These are phyloP conservation scores for Camelina laxa DNA, from an alignment of 345 rosid genomes.

Conservation along the genomic window DNA sequence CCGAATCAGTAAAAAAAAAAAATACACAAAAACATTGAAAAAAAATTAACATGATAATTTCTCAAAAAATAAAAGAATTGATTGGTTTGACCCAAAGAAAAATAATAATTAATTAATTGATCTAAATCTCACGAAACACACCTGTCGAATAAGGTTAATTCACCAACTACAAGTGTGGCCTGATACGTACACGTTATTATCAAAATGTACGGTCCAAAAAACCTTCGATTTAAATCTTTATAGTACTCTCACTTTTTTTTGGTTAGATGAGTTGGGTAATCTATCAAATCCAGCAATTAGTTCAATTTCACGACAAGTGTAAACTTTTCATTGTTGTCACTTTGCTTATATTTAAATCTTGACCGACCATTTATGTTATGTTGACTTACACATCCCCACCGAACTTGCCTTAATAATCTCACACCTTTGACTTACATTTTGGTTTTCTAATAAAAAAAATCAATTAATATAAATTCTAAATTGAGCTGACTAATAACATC, in stretches of 20 bases:
- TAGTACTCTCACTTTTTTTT: background rate
- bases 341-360: slow-evolving; percentile 25
- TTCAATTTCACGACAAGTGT: slow-evolving; percentile 24
- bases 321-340: slow-evolving; percentile 5
- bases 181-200: slow-evolving; percentile 35
- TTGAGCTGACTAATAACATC: background rate
- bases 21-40: no score
- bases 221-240: background rate
- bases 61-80: no score
- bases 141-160: background rate
- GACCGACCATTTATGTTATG: slow-evolving; percentile 30
- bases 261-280: slow-evolving; percentile 32
- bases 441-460: background rate
- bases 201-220: slow-evolving; percentile 10
- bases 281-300: slow-evolving; percentile 10
- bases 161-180: slow-evolving; percentile 22
- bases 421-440: slow-evolving; percentile 16
- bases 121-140: background rate
- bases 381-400: slow-evolving; percentile 8
- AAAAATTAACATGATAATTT: background rate
- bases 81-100: no score
- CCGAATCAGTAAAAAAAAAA: no score
- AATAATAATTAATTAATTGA: background rate
- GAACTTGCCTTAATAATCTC: slow-evolving; percentile 12
- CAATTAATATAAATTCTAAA: background rate